These are phyloP conservation scores for Beauveria pseudobassiana DNA, from an alignment of 2,329 filamentous ascomycete species.

Conservation along the genomic window DNA sequence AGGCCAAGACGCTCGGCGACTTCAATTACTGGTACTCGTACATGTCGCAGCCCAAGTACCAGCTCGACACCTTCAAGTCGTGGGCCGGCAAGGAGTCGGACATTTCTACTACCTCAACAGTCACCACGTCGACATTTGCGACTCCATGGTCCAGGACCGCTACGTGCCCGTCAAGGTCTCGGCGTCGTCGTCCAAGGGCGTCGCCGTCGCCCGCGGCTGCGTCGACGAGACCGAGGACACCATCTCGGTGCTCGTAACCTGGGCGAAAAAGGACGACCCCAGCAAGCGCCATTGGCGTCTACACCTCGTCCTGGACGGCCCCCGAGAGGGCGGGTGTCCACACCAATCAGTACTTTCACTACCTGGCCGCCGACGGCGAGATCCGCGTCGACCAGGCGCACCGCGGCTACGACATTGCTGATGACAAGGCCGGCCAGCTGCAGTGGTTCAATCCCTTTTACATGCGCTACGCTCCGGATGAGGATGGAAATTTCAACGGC, in stretches of 20 bases:
- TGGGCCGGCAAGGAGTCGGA: slow-evolving; percentile 91
- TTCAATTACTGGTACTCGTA: slow-evolving; percentile 99
- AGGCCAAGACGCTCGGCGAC: slow-evolving; percentile 71
- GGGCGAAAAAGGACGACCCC: slow-evolving; percentile 65
- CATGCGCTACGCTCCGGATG: slow-evolving; percentile 90
- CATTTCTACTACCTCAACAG: slow-evolving; percentile 94
- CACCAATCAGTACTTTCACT: slow-evolving; percentile 95
- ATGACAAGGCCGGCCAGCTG: slow-evolving; percentile 62
- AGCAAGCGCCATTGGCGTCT: slow-evolving; percentile 77
- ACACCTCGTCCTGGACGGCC: slow-evolving; percentile 91
- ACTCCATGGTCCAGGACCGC: slow-evolving; percentile 72
- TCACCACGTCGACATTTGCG: slow-evolving; percentile 88
- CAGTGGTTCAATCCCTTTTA: slow-evolving; percentile 94
- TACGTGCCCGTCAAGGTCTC: slow-evolving; percentile 74
- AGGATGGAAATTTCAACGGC: slow-evolving; percentile 88
- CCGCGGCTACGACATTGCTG: slow-evolving; percentile 89
- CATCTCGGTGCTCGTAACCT: slow-evolving; percentile 83
- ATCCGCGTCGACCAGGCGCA: slow-evolving; percentile 89
- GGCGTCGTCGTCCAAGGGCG: slow-evolving; percentile 69
- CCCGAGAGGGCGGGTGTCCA: slow-evolving; percentile 91
- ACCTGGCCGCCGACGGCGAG: slow-evolving; percentile 77
- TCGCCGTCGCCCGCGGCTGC: slow-evolving; percentile 72
- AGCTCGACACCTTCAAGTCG: slow-evolving; percentile 89
- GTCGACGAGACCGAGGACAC: slow-evolving; percentile 80
- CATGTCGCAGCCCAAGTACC: slow-evolving; percentile 88